A percentile compares a stretch with the other conserved stretches of the same genome.
These are phyloP conservation scores for Aspergillus egyptiacus DNA, from an alignment of 495 filamentous ascomycete species.

Conservation along the genomic window DNA sequence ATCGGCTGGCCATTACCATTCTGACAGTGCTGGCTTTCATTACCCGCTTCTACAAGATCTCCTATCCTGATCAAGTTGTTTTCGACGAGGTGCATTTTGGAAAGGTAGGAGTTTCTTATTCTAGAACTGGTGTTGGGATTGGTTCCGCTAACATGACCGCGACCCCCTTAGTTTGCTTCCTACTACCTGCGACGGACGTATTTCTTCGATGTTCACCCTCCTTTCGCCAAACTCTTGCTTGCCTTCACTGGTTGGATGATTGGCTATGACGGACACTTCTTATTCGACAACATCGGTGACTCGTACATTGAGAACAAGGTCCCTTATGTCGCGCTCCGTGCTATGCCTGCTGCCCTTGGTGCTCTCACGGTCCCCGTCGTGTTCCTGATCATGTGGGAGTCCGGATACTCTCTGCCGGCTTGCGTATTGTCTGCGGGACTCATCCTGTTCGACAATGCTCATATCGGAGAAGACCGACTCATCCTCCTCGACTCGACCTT, in stretches of 20 bases:
- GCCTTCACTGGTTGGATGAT: conserved; percentile 93
- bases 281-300: conserved; percentile 99
- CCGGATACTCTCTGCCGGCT: conserved; percentile 90
- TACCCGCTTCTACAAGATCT: conserved; percentile 92
- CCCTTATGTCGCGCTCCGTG: conserved; percentile 91
- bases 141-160: conserved; percentile 12
- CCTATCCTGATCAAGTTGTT: conserved; percentile 90
- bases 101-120: conserved; percentile 64
- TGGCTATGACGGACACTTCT: conserved; percentile 93
- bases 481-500: conserved; percentile 94
- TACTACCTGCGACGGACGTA: conserved; percentile 97
- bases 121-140: too few relatives aligned
- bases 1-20: conserved; percentile 70
- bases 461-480: conserved; percentile 92
- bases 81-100: conserved; percentile 99
- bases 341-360: conserved; percentile 87
- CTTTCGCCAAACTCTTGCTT: conserved; percentile 68
- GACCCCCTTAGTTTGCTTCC: conserved; percentile 68
- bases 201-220: conserved; percentile 99
- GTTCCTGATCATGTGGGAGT: conserved; percentile 99
- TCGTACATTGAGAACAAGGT: conserved; percentile 97
- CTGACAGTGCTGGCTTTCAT: conserved; percentile 81
- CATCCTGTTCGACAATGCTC: conserved; percentile 94
- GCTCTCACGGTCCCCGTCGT: conserved; percentile 89
- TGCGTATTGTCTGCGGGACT: conserved; percentile 80